Base-by-base conservation (phyloP, 352 stramenopile genomes). In the Elongisporangium senticosum region DNA sequence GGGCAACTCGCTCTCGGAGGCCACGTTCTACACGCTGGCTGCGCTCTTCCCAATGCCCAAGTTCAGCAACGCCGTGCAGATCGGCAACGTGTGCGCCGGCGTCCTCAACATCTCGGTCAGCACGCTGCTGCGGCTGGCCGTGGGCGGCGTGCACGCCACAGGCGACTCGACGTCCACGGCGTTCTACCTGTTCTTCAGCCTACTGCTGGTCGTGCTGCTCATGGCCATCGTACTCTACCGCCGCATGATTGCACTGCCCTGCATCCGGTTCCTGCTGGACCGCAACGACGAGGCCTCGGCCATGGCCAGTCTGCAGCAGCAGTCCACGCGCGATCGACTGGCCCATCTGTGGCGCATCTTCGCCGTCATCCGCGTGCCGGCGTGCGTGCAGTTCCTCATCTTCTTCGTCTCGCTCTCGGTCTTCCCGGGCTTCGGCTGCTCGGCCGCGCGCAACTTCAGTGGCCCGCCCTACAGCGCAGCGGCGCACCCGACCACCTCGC, bases 171-270 rank as follows among this genome's bases (percentile, higher is more conserved):
- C 63, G 19, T 62, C 68, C 40, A 59, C 74, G 14, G 54, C 57
- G 7, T 88, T 90, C 62, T 88, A 87, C 64, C 59, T 90, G 24
- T 88, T 87, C 59, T 86, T 90, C 58, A 61, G 58, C 0, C 61
- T 88, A 37, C 59, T 87, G 1, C 68, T 87, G 23, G 20, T 86
- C 22, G 73, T 89, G 43, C 64, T 79, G 4, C 22, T 89, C 21
- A 49, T 28, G 1, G 80, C 78, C 5, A 47, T 90, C 0, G 63
- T 68, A 28, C 48, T 89, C 13, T 86, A 89, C 62, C 56, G 55
- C n/a, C 55, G 51, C 11, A 22, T 89, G 0, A 64, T 55, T 15
- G 63, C 52, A 6, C 49, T 89, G 19, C 62, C 72, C 2, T 75
- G 61, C 51, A 75, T 87, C 47, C 68, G 74, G 54, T 87, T 76